These are phyloP conservation scores for Ogataea polymorpha DNA, from an alignment of 805 yeast genomes.

Conservation along the genomic window DNA sequence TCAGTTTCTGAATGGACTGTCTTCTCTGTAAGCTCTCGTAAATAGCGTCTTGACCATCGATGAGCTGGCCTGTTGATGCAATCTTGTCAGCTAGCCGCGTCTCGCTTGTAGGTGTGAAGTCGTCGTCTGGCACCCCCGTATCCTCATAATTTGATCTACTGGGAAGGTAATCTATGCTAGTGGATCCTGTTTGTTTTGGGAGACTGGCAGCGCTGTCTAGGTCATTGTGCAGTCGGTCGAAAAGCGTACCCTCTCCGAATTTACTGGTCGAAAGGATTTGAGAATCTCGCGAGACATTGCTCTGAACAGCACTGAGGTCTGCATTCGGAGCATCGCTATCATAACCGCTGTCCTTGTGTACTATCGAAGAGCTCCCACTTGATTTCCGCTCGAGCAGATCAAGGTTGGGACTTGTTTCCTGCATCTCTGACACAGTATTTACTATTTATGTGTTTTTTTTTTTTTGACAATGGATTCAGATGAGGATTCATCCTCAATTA, in stretches of 20 bases:
- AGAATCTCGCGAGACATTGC: slow-evolving; percentile 7
- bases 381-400: slow-evolving; percentile 11
- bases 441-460: not conserved
- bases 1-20: slow-evolving; percentile 48
- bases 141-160: slow-evolving; percentile 14
- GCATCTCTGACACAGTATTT: not conserved
- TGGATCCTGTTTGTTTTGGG: slow-evolving; percentile 9
- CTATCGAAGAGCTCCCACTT: slow-evolving; percentile 11
- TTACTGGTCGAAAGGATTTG: not conserved
- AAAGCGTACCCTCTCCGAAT: slow-evolving; percentile 4
- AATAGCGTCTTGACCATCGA: slow-evolving; percentile 75
- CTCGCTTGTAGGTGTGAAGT: slow-evolving; percentile 18
- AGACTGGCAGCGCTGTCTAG: slow-evolving; percentile 5
- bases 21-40: slow-evolving; percentile 84
- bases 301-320: slow-evolving; percentile 19
- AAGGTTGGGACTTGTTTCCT: slow-evolving; percentile 8
- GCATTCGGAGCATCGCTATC: slow-evolving; percentile 21
- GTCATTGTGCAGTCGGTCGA: slow-evolving; percentile 4
- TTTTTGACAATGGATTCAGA: slow-evolving; percentile 1
- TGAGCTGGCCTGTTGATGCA: slow-evolving; percentile 54
- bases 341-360: slow-evolving; percentile 6
- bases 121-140: slow-evolving; percentile 8
- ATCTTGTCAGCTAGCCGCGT: slow-evolving; percentile 43
- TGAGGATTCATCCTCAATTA: not conserved
- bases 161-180: slow-evolving; percentile 19